Evolutionary conservation across 345 rosid genomes (phyloP), one percentile per base, ranked within the genome.

Genomic region (Acer saccharum): DNA sequence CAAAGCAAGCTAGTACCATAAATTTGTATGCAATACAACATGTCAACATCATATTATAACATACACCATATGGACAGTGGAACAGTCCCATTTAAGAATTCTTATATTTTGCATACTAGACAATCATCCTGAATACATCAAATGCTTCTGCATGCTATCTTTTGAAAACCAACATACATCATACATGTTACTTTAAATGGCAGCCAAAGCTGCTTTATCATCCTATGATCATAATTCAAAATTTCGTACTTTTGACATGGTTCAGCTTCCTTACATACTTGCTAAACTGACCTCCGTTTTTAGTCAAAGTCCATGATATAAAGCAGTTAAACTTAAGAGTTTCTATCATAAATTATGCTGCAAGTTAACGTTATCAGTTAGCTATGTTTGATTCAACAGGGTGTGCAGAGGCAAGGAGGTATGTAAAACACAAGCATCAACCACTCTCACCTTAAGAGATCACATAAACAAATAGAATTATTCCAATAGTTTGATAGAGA

Each of bases 341-440:
- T 73, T 61, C 23, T 60, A 43, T 61, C 55, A 73, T 20, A 41
- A 73, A 61, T 60, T 7, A 60, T 23, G 54, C 35, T 52, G 57
- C 41, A 35, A 73, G 25, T 16, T 41, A 73, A 14, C 21, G 12
- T 21, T 13, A 54, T 71, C 25, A 21, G 17, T 46, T 23, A 57
- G 32, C 65, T 54, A 54, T 55, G 32, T 32, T 20, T 69, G n/a
- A 6, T 48, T 69, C 35, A 21, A 44, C 35, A 23, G 60, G 41
- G 6, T 48, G 27, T 50, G 41, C 46, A 57, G 10, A 55, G 48
- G 41, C 65, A 32, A 71, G 48, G 21, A 52, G 52, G 57, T 46
- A 46, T 5, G 17, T 10, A 67, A 35, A 39, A 23, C 10, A 67
- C 69, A 65, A 43, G 48, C 61, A 70, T 23, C 48, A 8, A 18